phyloP scores from a whole-genome alignment of 2,329 filamentous ascomycete genomes.

The Leptodontidium sp. region DNA sequence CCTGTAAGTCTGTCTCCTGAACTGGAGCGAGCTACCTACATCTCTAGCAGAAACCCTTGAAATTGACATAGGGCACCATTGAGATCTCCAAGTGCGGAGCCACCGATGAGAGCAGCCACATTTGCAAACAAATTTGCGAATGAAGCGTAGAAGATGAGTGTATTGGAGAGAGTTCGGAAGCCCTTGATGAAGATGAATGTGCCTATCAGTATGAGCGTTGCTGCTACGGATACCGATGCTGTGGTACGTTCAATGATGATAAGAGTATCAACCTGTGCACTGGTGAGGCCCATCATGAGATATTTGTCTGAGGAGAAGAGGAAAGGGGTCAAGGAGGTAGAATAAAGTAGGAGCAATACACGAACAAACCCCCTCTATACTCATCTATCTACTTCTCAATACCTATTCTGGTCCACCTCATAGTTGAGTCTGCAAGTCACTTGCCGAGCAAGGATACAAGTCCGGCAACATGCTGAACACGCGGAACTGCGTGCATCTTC shows the following conservation, averaged over 20 bases:
- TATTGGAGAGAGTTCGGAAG: slow-evolving; percentile 85
- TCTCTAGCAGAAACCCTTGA: slow-evolving; percentile 84
- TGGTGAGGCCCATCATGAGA: slow-evolving; percentile 9
- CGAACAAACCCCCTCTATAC: neutral
- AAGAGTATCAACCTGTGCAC: slow-evolving; percentile 59
- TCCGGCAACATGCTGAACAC: slow-evolving; percentile 11
- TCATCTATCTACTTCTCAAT: neutral
- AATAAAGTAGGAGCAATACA: neutral
- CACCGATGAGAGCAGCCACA: slow-evolving; percentile 64
- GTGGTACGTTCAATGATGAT: slow-evolving; percentile 71
- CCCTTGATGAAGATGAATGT: slow-evolving; percentile 73
- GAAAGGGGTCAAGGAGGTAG: neutral
- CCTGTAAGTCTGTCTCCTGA: slow-evolving; percentile 63
- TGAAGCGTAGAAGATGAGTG: slow-evolving; percentile 66
- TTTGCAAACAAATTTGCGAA: slow-evolving; percentile 68
- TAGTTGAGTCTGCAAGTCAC: neutral
- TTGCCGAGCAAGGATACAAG: neutral
- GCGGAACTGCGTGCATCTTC: neutral
- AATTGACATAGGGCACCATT: slow-evolving; percentile 63
- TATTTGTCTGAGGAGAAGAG: neutral
- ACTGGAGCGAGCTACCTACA: slow-evolving; percentile 58
- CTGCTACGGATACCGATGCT: slow-evolving; percentile 74
- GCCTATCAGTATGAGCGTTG: slow-evolving; percentile 73
- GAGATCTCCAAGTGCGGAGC: slow-evolving; percentile 48
- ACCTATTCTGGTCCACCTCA: neutral